Conservation (phyloP, 2,329 filamentous ascomycete genomes). For the Helotiales sp. region DNA sequence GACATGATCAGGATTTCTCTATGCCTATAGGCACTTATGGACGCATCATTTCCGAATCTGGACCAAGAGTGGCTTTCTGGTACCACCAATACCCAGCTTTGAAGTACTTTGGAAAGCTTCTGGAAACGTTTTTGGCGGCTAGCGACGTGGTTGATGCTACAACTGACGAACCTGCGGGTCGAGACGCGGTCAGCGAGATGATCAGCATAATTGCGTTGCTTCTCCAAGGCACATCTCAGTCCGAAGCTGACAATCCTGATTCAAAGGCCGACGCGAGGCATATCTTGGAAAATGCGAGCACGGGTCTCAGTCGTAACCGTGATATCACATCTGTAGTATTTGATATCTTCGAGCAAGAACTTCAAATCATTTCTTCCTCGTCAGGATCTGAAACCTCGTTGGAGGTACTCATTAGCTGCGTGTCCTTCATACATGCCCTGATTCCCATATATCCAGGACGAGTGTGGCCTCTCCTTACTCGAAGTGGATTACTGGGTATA, state of each 20-base stretch:
- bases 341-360: constrained; percentile 76
- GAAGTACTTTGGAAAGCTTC: constrained; percentile 73
- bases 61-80: constrained; percentile 74
- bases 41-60: constrained; percentile 75
- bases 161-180: constrained; percentile 48
- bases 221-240: constrained; percentile 45
- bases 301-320: constrained; percentile 52
- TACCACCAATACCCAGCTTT: constrained; percentile 75
- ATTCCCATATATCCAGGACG: constrained; percentile 73
- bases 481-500: constrained; percentile 76
- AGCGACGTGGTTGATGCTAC: constrained; percentile 46
- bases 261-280: constrained; percentile 37
- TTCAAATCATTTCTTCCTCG: constrained; percentile 46
- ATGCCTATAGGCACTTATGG: constrained; percentile 68
- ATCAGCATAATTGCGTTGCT: constrained; percentile 73
- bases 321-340: constrained; percentile 83
- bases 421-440: constrained; percentile 77
- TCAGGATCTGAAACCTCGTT: constrained; percentile 47
- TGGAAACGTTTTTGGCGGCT: constrained; percentile 66
- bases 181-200: constrained; percentile 69
- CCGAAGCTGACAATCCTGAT: constrained; percentile 37
- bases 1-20: constrained; percentile 50
- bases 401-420: constrained; percentile 66
- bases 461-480: constrained; percentile 86
- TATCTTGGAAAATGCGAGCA: constrained; percentile 59